Conservation (phyloP, 2,329 filamentous ascomycete genomes). For the Fusarium algeriense region DNA sequence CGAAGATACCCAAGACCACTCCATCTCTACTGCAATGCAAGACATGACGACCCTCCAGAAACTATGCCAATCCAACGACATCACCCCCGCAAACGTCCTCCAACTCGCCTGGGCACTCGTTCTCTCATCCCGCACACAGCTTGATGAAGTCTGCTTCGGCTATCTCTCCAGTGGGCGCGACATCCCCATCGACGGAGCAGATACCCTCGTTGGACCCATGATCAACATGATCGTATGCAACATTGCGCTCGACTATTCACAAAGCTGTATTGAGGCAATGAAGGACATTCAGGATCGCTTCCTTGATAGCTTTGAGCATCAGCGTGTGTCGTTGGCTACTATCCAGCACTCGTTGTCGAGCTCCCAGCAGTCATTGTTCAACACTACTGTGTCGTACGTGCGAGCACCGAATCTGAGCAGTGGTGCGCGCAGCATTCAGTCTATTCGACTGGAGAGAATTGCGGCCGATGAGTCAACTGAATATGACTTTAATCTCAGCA, state of each 20-base stretch:
- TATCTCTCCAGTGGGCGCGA: background rate
- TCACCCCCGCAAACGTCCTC: background rate
- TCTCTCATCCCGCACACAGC: background rate
- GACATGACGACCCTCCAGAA: background rate
- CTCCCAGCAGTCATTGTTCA: background rate
- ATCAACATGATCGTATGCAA: conserved; percentile 7
- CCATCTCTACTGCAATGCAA: background rate
- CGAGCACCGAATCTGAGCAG: background rate
- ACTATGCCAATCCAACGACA: background rate
- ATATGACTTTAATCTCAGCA: conserved; percentile 8
- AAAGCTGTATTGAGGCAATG: background rate
- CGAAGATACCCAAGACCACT: accelerated
- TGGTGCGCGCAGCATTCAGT: background rate
- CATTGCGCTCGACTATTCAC: background rate
- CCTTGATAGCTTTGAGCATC: background rate
- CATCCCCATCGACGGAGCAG: background rate
- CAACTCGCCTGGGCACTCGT: conserved; percentile 5
- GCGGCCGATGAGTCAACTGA: conserved; percentile 2
- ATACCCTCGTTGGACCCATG: background rate
- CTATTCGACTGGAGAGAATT: background rate
- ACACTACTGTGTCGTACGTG: background rate
- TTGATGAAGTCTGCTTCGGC: background rate
- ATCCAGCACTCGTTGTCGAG: background rate
- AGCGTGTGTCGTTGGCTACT: background rate
- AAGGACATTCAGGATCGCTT: background rate